Conservation (phyloP, 345 rosid genomes). For the Hibiscus mutabilis region DNA sequence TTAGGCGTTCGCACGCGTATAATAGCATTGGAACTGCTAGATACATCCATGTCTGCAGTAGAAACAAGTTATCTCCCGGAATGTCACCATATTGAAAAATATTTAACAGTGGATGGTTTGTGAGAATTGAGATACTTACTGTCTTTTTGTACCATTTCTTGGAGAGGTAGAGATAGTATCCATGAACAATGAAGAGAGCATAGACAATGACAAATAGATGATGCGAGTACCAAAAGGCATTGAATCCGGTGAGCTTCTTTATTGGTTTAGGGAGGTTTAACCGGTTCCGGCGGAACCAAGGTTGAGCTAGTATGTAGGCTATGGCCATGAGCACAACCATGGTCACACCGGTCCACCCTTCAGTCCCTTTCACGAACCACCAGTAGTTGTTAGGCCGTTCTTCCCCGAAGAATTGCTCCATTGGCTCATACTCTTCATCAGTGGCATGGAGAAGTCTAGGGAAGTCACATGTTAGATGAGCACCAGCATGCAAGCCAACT, state of each 20-base stretch:
- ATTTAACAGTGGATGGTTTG: neutral
- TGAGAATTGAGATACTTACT: slow-evolving; percentile 26
- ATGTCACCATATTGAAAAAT: neutral
- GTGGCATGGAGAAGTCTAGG: slow-evolving; percentile 69
- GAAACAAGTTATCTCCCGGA: neutral
- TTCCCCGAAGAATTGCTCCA: slow-evolving; percentile 54
- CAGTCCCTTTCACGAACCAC: slow-evolving; percentile 71
- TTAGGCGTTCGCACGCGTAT: slow-evolving; percentile 50
- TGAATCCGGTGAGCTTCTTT: slow-evolving; percentile 66
- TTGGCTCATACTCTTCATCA: slow-evolving; percentile 46
- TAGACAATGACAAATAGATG: slow-evolving; percentile 72
- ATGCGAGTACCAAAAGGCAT: slow-evolving; percentile 18
- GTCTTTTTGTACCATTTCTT: slow-evolving; percentile 70
- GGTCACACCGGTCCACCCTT: slow-evolving; percentile 67
- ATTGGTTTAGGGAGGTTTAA: slow-evolving; percentile 47
- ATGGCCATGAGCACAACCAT: slow-evolving; percentile 68
- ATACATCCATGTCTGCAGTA: slow-evolving; percentile 85
- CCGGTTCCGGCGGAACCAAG: slow-evolving; percentile 70
- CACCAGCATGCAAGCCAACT: slow-evolving; percentile 46
- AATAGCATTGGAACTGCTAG: slow-evolving; percentile 53
- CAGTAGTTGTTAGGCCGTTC: slow-evolving; percentile 54
- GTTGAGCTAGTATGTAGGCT: slow-evolving; percentile 56
- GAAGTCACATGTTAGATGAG: slow-evolving; percentile 74
- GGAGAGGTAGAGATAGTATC: slow-evolving; percentile 52
- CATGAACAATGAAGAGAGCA: slow-evolving; percentile 58